Evolutionary conservation across 2,329 filamentous ascomycete genomes (phyloP).

Genomic region (Stemphylium lycopersici): DNA sequence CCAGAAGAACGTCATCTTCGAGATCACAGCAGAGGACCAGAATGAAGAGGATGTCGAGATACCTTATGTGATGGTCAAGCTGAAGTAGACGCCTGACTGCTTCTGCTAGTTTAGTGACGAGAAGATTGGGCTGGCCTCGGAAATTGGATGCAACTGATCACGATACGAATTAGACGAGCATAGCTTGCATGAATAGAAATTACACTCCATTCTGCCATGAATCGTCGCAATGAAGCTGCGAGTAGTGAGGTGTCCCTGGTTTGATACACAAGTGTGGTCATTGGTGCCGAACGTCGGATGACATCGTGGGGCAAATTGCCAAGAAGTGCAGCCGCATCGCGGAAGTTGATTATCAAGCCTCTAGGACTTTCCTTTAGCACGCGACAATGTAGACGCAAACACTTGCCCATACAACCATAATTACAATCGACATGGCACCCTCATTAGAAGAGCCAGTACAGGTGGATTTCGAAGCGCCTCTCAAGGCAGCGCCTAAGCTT

Average conservation of each 20-base stretch:
- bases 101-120: not conserved
- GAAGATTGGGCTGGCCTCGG: not conserved
- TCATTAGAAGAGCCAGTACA: slow-evolving; percentile 72
- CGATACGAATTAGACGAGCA: slow-evolving; percentile 27
- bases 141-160: not conserved
- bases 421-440: slow-evolving; percentile 69
- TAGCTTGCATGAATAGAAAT: slow-evolving; percentile 24
- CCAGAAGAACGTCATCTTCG: slow-evolving; percentile 95
- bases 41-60: slow-evolving; percentile 95
- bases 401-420: slow-evolving; percentile 8
- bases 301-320: slow-evolving; percentile 34
- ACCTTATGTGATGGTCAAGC: slow-evolving; percentile 91
- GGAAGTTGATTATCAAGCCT: slow-evolving; percentile 43
- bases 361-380: slow-evolving; percentile 25
- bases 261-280: not conserved
- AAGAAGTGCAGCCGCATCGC: slow-evolving; percentile 33
- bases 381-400: slow-evolving; percentile 28
- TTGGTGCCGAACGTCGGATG: slow-evolving; percentile 30
- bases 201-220: not conserved
- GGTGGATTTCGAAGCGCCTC: slow-evolving; percentile 76
- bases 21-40: slow-evolving; percentile 87
- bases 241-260: not conserved
- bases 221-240: not conserved
- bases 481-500: slow-evolving; percentile 80
- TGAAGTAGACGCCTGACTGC: slow-evolving; percentile 51